A percentile compares a stretch with the other conserved stretches of the same genome.
Evolutionary conservation across 352 stramenopile genomes (phyloP).

Genomic region (Phytophthora capsici): DNA sequence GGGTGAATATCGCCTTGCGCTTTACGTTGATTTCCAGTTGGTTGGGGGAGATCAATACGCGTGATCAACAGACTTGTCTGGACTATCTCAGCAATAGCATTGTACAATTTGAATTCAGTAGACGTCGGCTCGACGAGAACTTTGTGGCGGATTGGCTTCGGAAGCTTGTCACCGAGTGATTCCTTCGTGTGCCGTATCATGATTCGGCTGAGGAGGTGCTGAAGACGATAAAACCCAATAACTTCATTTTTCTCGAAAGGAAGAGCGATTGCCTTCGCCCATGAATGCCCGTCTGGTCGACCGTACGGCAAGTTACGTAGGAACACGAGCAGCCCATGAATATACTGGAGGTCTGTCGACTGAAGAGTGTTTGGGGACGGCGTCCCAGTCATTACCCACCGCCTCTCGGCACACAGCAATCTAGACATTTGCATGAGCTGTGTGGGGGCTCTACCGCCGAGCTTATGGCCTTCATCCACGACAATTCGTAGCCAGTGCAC

Average conservation of each 20-base stretch:
- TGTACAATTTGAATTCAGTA: slow-evolving; percentile 69
- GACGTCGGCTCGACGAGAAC: slow-evolving; percentile 63
- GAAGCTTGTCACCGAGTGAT: slow-evolving; percentile 71
- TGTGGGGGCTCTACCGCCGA: slow-evolving; percentile 64
- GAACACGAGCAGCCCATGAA: slow-evolving; percentile 91
- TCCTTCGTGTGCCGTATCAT: slow-evolving; percentile 96
- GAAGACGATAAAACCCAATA: slow-evolving; percentile 68
- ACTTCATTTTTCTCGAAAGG: slow-evolving; percentile 67
- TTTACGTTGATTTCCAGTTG: slow-evolving; percentile 2
- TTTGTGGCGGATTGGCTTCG: slow-evolving; percentile 44
- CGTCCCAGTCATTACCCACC: slow-evolving; percentile 98
- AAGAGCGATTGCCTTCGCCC: slow-evolving; percentile 67
- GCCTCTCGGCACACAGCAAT: slow-evolving; percentile 80
- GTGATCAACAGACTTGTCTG: slow-evolving; percentile 63
- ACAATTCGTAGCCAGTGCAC: slow-evolving; percentile 90
- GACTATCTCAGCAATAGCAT: slow-evolving; percentile 53
- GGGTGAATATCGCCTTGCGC: slow-evolving; percentile 26
- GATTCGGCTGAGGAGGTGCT: slow-evolving; percentile 81
- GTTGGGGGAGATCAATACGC: slow-evolving; percentile 60
- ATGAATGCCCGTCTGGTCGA: slow-evolving; percentile 59
- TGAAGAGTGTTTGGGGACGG: slow-evolving; percentile 90
- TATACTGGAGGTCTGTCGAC: slow-evolving; percentile 82
- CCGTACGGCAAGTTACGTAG: slow-evolving; percentile 88
- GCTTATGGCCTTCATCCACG: slow-evolving; percentile 95
- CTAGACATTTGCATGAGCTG: slow-evolving; percentile 85